Percentiles rank a stretch among this genome's conserved stretches.
Evolutionary conservation across 108 stramenopile genomes (phyloP).

Genomic region (Nannochloropsis gaditana): DNA sequence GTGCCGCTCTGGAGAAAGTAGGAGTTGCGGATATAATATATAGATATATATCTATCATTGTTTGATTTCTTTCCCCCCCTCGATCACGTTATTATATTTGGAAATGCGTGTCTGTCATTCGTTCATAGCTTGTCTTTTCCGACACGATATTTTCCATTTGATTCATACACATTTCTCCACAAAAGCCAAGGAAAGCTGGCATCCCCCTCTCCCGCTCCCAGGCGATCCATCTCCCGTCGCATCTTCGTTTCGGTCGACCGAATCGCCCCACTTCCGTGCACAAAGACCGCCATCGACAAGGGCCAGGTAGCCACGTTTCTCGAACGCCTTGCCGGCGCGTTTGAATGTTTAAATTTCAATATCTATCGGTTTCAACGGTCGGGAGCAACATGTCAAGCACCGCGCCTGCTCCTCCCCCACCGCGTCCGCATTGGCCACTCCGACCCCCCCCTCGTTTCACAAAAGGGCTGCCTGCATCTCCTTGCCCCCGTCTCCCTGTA

Average conservation of each 20-base stretch:
- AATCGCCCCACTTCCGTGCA: too few relatives aligned
- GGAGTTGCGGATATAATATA: background rate
- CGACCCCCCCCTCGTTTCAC: background rate
- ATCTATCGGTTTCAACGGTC: too few relatives aligned
- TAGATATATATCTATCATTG: background rate
- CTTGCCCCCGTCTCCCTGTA: background rate
- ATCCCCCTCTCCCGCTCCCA: background rate
- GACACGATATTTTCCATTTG: background rate
- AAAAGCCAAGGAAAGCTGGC: background rate
- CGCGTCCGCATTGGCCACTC: background rate
- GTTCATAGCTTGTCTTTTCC: too few relatives aligned
- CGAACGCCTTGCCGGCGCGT: too few relatives aligned
- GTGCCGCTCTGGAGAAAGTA: background rate
- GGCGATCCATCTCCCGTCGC: background rate
- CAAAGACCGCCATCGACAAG: too few relatives aligned
- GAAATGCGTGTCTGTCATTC: too few relatives aligned
- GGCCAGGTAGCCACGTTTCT: too few relatives aligned
- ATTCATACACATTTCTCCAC: background rate
- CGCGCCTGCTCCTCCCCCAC: background rate
- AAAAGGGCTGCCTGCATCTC: background rate
- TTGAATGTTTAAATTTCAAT: too few relatives aligned
- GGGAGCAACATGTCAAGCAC: too few relatives aligned
- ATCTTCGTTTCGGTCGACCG: too few relatives aligned
- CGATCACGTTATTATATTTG: background rate
- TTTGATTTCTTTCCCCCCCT: background rate